Evolutionary conservation across 202 grass and related monocot species (phyloP), one percentile per base, ranked within the genome.

Genomic region (Setaria italica): DNA sequence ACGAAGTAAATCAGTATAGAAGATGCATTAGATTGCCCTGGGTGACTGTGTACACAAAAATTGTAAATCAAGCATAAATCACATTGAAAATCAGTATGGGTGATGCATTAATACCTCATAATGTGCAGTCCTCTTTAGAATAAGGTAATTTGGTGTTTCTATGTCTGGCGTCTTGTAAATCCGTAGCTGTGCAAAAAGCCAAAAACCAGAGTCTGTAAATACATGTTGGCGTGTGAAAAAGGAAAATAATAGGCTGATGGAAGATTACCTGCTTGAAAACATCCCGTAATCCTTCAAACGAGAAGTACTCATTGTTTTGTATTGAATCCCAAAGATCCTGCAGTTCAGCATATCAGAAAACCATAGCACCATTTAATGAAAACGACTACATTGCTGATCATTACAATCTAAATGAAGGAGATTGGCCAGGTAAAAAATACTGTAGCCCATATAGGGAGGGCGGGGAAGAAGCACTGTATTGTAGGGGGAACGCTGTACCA

Each of bases 281-380:
- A 86, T 95, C 90, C 25, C 11, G 8, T 53, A 99, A 57, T 76
- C 93, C 96, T 93, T 99, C 91, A 35, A 89, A 84, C 62, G 91
- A 99, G 65, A 99, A 92, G 64, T 95, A 94, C 12, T 94, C 86
- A 1, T 95, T 95, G 47, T 85, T 91, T 62, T 94, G 50, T 80
- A 95, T 99, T 17, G 96, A 95, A 85, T 99, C 93, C 93, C 96
- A 99, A 83, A 99, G 14, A 95, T 99, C 93, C 89, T 98, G 74
- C 80, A 67, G 15, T 66, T 66, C 20, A 69, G 25, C 50, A 47
- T 55, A 80, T 53, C 13, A 80, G 13, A 20, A 77, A 65, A 70
- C 33, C 55, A 80, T 12, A 76, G 19, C 63, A 87, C 4, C 42
- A 76, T 76, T 80, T 60, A 78, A 47, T 75, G 42, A 64, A 67